These are phyloP conservation scores for Hericium alpestre DNA, from an alignment of 768 basidiomycete species.

Conservation along the genomic window DNA sequence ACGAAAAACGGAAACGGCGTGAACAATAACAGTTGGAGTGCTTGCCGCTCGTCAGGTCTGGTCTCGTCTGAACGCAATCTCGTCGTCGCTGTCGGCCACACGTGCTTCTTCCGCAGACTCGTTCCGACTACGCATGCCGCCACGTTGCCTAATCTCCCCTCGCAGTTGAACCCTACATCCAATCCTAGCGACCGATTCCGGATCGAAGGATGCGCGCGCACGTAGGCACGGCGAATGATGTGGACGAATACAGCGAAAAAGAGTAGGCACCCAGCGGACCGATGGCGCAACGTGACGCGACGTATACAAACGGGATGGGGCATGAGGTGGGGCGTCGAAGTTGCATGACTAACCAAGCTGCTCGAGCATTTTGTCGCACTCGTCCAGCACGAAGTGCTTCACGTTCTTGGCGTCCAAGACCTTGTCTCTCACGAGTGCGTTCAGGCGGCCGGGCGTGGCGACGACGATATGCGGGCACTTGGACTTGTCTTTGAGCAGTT, in stretches of 20 bases:
- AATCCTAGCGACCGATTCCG: constrained; percentile 14
- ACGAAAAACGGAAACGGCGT: constrained; percentile 17
- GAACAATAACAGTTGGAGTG: constrained; percentile 3
- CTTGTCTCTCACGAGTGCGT: constrained; percentile 93
- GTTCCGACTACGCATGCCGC: neutral
- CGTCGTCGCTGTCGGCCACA: neutral
- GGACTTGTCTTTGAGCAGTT: constrained; percentile 86
- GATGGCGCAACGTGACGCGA: constrained; percentile 11
- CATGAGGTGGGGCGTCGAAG: constrained; percentile 50
- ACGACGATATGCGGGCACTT: constrained; percentile 99
- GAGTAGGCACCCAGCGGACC: constrained; percentile 28
- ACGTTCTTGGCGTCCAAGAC: constrained; percentile 89
- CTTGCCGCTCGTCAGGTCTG: neutral
- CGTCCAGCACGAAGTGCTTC: constrained; percentile 99
- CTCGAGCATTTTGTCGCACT: constrained; percentile 99
- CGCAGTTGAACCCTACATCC: constrained; percentile 7
- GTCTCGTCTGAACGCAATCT: neutral
- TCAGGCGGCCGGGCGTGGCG: constrained; percentile 94
- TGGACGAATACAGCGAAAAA: constrained; percentile 36
- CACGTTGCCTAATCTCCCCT: neutral
- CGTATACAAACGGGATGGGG: constrained; percentile 14
- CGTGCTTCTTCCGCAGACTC: neutral
- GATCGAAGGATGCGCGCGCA: constrained; percentile 10
- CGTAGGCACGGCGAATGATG: constrained; percentile 15
- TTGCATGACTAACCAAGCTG: constrained; percentile 99